Evolutionary conservation across 1,284 basidiomycete species (phyloP).

Genomic region (Cronartium quercuum): DNA sequence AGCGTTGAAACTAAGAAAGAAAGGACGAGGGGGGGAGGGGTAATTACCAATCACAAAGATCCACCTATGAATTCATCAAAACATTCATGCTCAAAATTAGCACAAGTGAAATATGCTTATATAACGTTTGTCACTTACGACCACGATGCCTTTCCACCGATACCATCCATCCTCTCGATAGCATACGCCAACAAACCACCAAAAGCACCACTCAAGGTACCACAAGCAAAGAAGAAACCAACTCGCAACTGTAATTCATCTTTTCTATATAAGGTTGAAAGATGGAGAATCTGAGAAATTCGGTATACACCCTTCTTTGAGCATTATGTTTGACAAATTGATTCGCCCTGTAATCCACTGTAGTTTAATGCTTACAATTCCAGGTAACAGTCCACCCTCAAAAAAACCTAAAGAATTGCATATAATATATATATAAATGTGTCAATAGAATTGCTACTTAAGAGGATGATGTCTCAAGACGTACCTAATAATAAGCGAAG

Average conservation of each 20-base stretch:
- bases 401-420: conserved; percentile 15
- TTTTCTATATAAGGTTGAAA: conserved; percentile 30
- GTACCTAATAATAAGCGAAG: conserved; percentile 27
- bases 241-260: conserved; percentile 33
- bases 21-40: not conserved
- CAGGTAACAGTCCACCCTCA: conserved; percentile 33
- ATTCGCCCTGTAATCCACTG: too few relatives aligned
- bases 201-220: conserved; percentile 33
- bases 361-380: conserved; percentile 17
- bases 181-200: conserved; percentile 39
- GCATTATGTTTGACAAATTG: too few relatives aligned
- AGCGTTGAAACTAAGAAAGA: not conserved
- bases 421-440: not conserved
- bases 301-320: too few relatives aligned
- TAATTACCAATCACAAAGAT: not conserved
- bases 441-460: not conserved
- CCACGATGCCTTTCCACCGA: conserved; percentile 1
- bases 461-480: not conserved
- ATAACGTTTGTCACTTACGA: not conserved
- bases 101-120: not conserved
- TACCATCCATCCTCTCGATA: conserved; percentile 38
- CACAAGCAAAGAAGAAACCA: conserved; percentile 27
- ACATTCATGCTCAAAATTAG: not conserved
- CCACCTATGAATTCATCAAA: not conserved
- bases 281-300: conserved; percentile 25